These are phyloP conservation scores for Acanthamoeba divionensis DNA, from an alignment of 208 protist genomes.

Conservation along the genomic window DNA sequence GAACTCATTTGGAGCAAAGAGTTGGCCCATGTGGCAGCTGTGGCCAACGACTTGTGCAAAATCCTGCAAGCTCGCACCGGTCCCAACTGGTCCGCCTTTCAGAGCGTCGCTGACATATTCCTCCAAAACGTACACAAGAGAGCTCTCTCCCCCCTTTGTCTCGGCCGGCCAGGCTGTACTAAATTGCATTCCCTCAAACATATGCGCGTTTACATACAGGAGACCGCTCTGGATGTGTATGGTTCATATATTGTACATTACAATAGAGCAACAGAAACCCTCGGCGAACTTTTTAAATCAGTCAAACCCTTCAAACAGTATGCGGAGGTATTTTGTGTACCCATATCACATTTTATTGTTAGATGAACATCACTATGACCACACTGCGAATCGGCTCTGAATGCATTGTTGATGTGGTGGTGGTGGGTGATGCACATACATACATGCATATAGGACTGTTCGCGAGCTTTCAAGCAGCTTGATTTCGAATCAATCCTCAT, in stretches of 20 bases:
- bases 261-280: not conserved
- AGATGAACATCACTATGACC: no score
- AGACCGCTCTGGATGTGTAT: not conserved
- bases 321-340: not conserved
- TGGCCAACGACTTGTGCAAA: not conserved
- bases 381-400: no score
- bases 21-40: no score
- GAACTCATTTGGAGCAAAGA: no score
- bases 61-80: no score
- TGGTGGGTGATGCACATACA: no score
- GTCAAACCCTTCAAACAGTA: not conserved
- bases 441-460: no score
- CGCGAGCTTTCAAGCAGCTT: no score
- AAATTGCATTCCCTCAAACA: not conserved
- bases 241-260: conserved; percentile 4
- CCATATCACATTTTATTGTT: no score
- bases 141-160: no score
- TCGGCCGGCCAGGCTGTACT: no score
- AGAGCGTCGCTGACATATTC: not conserved
- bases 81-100: not conserved
- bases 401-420: no score
- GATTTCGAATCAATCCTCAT: conserved; percentile 12
- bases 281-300: not conserved
- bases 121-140: not conserved
- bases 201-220: not conserved